Base-by-base conservation (phyloP, 495 filamentous ascomycete genomes). In the Penicilliopsis zonata region DNA sequence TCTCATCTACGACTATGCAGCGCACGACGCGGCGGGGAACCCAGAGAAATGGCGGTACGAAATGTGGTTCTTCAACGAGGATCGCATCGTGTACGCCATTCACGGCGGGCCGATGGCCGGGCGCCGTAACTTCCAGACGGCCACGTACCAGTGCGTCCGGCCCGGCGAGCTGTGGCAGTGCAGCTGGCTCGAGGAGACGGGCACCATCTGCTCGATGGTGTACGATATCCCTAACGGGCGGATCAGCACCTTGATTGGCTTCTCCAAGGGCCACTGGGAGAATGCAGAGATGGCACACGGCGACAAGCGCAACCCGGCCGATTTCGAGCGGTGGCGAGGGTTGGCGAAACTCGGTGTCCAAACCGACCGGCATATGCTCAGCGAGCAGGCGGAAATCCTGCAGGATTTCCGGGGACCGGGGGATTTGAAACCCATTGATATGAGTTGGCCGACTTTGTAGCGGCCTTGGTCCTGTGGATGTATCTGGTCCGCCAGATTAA, bases 21-120 rank as follows among this genome's bases (percentile, higher is more conserved):
- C 49, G 2, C 34, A 52, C 18, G 46, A 52, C 29, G 30, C 31
- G 10, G n/a, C 46, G 9, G 49, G 53, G 10, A 49, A 50, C n/a
- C 43, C 51, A 1, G 47, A 57, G 30, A 63, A 55, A 43, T 61
- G 58, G 60, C 53, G 55, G 10, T 61, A 63, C 36, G 57, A 62
- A 24, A 55, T 61, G 52, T 60, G 55, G 52, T 63, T 62, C 40
- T 52, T 55, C 29, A 57, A 57, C 32, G 45, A 50, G 6, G 50
- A 56, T 30, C 49, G 55, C 4, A 58, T 58, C 35, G 53, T 60
- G 32, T 61, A 65, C 32, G 44, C 53, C 27, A 63, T 65, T 28
- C 58, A 63, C 30, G 49, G 57, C 10, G 53, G 57, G 2, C 56
- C 55, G 2, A 59, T 62, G 51, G 59, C 54, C 2, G 57, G 56